Percentiles rank a stretch among this genome's conserved stretches.
These are phyloP conservation scores for Solanum lycopersicoides DNA, from an alignment of 257 asterid genomes.

Conservation along the genomic window DNA sequence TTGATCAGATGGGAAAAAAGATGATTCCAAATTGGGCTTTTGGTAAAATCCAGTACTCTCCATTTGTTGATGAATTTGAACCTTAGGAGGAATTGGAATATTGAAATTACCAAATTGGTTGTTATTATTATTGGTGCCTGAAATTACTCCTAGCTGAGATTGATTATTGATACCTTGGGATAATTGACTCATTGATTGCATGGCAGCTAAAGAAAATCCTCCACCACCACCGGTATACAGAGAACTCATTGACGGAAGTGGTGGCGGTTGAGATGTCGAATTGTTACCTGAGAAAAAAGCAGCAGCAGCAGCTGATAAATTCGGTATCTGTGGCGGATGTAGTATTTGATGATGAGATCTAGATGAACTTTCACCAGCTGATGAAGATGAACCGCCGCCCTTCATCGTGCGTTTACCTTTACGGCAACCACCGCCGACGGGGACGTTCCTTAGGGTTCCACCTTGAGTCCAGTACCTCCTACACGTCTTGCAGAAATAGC, in stretches of 20 bases:
- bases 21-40: neutral
- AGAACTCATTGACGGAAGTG: neutral
- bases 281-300: neutral
- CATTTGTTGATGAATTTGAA: neutral
- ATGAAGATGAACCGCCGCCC: neutral
- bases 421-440: slow-evolving; percentile 25
- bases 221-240: slow-evolving; percentile 6
- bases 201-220: slow-evolving; percentile 3
- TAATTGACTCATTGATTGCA: slow-evolving; percentile 6
- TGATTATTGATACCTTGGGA: slow-evolving; percentile 5
- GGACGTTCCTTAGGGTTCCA: slow-evolving; percentile 28
- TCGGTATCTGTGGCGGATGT: neutral
- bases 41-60: neutral
- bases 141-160: neutral
- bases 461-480: slow-evolving; percentile 34
- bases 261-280: neutral
- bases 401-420: slow-evolving; percentile 7
- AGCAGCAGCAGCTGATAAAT: neutral
- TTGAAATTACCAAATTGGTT: neutral
- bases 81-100: neutral
- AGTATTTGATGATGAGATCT: neutral
- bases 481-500: slow-evolving; percentile 25
- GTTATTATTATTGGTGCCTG: neutral
- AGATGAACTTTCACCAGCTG: slow-evolving; percentile 10
- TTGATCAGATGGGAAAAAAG: slow-evolving; percentile 8